A percentile compares a stretch with the other conserved stretches of the same genome.
phyloP scores from a whole-genome alignment of 257 asterid species.

The Mitragyna speciosa region DNA sequence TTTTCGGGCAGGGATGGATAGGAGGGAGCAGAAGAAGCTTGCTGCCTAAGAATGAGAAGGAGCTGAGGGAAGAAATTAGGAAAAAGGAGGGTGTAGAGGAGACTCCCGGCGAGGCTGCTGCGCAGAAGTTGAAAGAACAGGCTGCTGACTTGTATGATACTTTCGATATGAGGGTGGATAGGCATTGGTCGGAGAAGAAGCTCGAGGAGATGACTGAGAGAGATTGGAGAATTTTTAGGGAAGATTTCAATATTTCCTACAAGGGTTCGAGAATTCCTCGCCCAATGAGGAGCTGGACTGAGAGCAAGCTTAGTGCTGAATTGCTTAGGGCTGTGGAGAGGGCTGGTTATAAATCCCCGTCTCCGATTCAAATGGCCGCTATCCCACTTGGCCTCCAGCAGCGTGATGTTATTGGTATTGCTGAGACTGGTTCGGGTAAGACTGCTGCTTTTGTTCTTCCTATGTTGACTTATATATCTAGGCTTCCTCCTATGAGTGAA shows the following conservation, averaged over 20 bases:
- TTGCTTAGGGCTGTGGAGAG: slow-evolving; percentile 33
- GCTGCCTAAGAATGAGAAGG: slow-evolving; percentile 38
- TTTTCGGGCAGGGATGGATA: slow-evolving; percentile 35
- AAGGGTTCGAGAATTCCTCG: slow-evolving; percentile 38
- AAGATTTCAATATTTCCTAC: slow-evolving; percentile 33
- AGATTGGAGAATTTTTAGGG: slow-evolving; percentile 41
- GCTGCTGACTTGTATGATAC: slow-evolving; percentile 31
- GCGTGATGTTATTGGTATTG: slow-evolving; percentile 36
- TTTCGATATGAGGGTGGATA: slow-evolving; percentile 37
- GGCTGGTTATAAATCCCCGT: slow-evolving; percentile 34
- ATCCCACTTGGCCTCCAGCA: slow-evolving; percentile 40
- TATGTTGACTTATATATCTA: slow-evolving; percentile 33
- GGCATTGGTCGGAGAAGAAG: slow-evolving; percentile 39
- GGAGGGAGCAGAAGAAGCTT: slow-evolving; percentile 39
- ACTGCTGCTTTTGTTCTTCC: slow-evolving; percentile 35
- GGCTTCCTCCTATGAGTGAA: slow-evolving; percentile 34
- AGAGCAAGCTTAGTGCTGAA: slow-evolving; percentile 29
- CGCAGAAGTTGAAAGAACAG: slow-evolving; percentile 29
- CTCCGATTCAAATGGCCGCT: slow-evolving; percentile 39
- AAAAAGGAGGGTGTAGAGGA: slow-evolving; percentile 35
- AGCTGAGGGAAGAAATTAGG: slow-evolving; percentile 27
- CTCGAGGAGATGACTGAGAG: slow-evolving; percentile 40
- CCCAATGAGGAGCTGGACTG: slow-evolving; percentile 35
- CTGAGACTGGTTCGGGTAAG: slow-evolving; percentile 39
- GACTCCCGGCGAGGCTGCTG: slow-evolving; percentile 28